These are phyloP conservation scores for Vaccinium macrocarpon DNA, from an alignment of 148 eudicot genomes.

Conservation along the genomic window DNA sequence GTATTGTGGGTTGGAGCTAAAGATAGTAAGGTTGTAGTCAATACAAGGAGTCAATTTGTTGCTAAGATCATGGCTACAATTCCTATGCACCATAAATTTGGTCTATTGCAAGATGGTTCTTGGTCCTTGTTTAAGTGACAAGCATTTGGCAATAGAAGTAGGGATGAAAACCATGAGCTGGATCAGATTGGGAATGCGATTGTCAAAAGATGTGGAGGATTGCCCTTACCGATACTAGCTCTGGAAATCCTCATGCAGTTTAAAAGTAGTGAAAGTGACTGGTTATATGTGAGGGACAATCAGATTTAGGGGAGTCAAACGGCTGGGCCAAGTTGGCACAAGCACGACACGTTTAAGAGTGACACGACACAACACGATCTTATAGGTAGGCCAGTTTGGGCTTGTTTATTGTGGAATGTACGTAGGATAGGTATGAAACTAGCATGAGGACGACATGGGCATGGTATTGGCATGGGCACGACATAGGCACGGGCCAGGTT, in stretches of 20 bases:
- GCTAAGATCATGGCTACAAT: neutral
- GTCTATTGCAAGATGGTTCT: neutral
- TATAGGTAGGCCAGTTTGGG: too few species aligned
- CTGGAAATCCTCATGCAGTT: constrained; percentile 10
- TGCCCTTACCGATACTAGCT: constrained; percentile 18
- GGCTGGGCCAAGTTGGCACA: too few species aligned
- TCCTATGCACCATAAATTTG: neutral
- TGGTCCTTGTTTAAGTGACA: constrained; percentile 8
- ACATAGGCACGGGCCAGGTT: too few species aligned
- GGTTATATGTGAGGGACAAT: neutral
- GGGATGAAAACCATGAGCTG: neutral
- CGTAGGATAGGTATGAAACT: too few species aligned
- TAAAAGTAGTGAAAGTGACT: constrained; percentile 9
- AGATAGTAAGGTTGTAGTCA: constrained; percentile 21
- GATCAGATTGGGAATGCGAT: constrained; percentile 13
- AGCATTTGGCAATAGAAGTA: neutral
- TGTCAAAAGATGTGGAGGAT: constrained; percentile 10
- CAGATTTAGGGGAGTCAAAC: too few species aligned
- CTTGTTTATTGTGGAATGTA: too few species aligned
- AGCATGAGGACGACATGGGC: too few species aligned
- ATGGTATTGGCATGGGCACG: too few species aligned
- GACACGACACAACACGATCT: too few species aligned
- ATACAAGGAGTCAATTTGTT: constrained; percentile 10
- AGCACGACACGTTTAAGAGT: too few species aligned
- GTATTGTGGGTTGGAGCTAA: neutral